Evolutionary conservation across 192 early-diverging fungal species (phyloP), one percentile per base, ranked within the genome.

Genomic region (Backusella circina): DNA sequence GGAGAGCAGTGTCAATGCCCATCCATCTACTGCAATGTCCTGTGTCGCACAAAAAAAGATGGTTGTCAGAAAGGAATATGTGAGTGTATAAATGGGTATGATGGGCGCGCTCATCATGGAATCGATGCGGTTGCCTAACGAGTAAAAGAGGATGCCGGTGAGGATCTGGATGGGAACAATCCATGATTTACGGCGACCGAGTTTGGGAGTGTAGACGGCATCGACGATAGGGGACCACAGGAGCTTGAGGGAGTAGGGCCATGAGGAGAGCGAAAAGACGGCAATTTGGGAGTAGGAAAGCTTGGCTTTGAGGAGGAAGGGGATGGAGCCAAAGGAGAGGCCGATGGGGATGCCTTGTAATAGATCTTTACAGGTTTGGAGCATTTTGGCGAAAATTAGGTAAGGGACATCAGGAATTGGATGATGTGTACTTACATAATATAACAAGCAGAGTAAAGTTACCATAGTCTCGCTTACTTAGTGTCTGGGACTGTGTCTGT

Each of bases 161-260:
- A 96, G 79, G 9, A 95, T 86, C 81, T 99, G 98, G 75, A 99
- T 98, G 21, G 98, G 98, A 18, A 98, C 89, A 57, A 99, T 98
- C 98, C 98, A 99, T 67, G 92, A 93, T 81, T 99, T 99, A 75
- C 98, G 83, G 10, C 97, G 88, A n/a, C 98, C 98, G 70, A 99
- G 77, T 30, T 81, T 83, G 61, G 91, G 90, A 67, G 88, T 89
- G 73, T 93, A 99, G 68, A 94, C 77, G 3, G 95, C 92, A 78
- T 99, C 98, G 5, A 99, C 96, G 47, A 99, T 92, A 6, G 97
- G 97, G 3, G 96, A 98, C 97, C 97, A 99, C 36, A 99, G 84
- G 28, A 99, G 91, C 85, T 99, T 99, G 39, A 99, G 90, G 32
- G 95, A 97, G 80, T 99, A 99, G 13, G 98, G 98, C 83, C 97